phyloP scores from a whole-genome alignment of 768 basidiomycete species.

The Porpolomopsis calyptriformis region DNA sequence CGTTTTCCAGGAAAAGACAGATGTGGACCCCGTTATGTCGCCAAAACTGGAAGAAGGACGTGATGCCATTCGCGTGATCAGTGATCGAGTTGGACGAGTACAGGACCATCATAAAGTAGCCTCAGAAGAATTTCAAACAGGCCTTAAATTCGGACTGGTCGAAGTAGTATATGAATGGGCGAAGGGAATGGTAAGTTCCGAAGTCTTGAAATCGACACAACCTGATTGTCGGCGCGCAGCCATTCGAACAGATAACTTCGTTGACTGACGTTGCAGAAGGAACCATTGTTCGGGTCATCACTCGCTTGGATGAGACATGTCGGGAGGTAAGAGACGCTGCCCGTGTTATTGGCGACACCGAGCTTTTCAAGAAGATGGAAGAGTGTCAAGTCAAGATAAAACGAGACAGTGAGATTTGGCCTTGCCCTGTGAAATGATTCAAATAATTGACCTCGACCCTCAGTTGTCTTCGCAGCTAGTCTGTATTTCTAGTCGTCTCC shows the following conservation, averaged over 20 bases:
- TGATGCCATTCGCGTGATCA: constrained; percentile 66
- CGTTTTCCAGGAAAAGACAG: constrained; percentile 97
- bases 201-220: neutral
- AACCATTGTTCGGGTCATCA: constrained; percentile 93
- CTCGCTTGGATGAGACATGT: constrained; percentile 92
- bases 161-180: constrained; percentile 99
- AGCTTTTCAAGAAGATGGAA: constrained; percentile 97
- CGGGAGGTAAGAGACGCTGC: constrained; percentile 95
- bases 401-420: constrained; percentile 67
- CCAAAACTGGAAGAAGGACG: constrained; percentile 72
- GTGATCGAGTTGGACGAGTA: constrained; percentile 65
- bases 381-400: constrained; percentile 90
- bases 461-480: constrained; percentile 82
- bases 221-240: constrained; percentile 35
- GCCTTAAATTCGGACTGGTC: constrained; percentile 81
- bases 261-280: constrained; percentile 95
- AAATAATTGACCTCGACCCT: neutral
- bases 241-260: constrained; percentile 87
- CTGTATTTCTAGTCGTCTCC: constrained; percentile 55
- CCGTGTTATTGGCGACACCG: constrained; percentile 91
- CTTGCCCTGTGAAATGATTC: neutral
- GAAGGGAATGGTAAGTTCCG: constrained; percentile 79
- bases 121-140: constrained; percentile 65
- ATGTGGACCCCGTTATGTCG: constrained; percentile 74
- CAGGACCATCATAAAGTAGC: constrained; percentile 75